Base-by-base conservation (phyloP, 2,329 filamentous ascomycete species). In the Colletotrichum melonis region DNA sequence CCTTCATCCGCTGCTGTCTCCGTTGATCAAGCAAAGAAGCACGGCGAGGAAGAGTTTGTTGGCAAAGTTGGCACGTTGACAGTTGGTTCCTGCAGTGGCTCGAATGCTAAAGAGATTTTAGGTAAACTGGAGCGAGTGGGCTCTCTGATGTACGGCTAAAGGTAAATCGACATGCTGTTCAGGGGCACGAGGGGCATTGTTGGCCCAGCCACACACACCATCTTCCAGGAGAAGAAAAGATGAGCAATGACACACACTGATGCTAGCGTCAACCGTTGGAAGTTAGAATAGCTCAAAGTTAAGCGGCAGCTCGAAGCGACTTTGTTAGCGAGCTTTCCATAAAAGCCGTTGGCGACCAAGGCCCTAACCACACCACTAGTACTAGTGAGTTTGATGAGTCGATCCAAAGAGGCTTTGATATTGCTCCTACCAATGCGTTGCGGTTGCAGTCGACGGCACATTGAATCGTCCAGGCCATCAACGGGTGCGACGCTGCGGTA, bases 401-500 rank as follows among this genome's bases (percentile, higher is more conserved):
- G n/a, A 16, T 19, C n/a, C 42, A 49, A 19, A 24, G 7, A n/a
- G 11, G 46, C 46, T 55, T 52, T 42, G 56, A 46, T n/a, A 11
- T 52, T 49, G 42, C 42, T 49, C 19, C 42, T 19, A 8, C 42
- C 8, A 49, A 52, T 38, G 56, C 57, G 28, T 62, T 52, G 24
- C 32, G 49, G 32, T 55, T 24, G 26, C 63, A 56, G 59, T 49
- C 24, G 32, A 32, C 55, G 19, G 42, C 42, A 42, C 55, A 42
- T 14, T 9, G 14, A 16, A n/a, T 63, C 19, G 58, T 46, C 56
- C 24, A 59, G 32, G 35, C 22, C 26, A 22, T 38, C 32, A 42
- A 46, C 56, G 69, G 63, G 63, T 62, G 56, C 35, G 56, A 67
- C 63, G 22, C 56, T 66, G 55, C 42, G 26, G 68, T 66, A 22